These are phyloP conservation scores for Chaetomium globosum DNA, from an alignment of 2,329 filamentous ascomycete species.

Conservation along the genomic window DNA sequence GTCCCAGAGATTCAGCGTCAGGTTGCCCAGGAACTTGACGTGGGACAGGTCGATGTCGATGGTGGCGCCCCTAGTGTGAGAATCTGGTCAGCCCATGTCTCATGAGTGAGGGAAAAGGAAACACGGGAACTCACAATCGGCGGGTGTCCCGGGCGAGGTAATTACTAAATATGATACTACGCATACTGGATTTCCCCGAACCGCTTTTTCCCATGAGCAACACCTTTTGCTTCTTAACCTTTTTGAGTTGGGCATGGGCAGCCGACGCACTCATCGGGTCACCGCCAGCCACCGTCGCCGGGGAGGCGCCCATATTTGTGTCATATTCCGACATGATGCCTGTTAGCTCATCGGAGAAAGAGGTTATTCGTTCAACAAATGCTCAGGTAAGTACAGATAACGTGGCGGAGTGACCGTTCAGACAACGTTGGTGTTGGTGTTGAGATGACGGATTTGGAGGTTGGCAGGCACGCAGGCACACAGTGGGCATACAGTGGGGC, in stretches of 20 bases:
- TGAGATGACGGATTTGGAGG: neutral
- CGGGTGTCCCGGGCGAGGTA: conserved; percentile 96
- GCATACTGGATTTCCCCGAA: conserved; percentile 97
- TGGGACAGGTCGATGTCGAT: conserved; percentile 98
- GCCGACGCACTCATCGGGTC: conserved; percentile 13
- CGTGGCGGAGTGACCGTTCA: neutral
- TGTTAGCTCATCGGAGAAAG: conserved; percentile 25
- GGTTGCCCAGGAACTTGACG: conserved; percentile 97
- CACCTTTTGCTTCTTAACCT: conserved; percentile 83
- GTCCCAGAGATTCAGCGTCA: conserved; percentile 97
- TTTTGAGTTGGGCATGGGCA: conserved; percentile 50
- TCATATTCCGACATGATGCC: conserved; percentile 32
- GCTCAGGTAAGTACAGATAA: neutral
- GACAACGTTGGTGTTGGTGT: neutral
- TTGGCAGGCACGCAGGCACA: neutral
- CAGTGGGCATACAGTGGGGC: neutral
- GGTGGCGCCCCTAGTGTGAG: conserved; percentile 70
- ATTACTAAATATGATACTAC: conserved; percentile 98
- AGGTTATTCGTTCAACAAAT: neutral
- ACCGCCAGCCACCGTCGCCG: conserved; percentile 11
- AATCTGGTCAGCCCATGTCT: conserved; percentile 1
- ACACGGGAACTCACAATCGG: conserved; percentile 59
- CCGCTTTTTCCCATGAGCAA: conserved; percentile 93
- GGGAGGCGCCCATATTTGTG: conserved; percentile 22
- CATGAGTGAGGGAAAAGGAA: conserved; percentile 7